These are phyloP conservation scores for Ophiostoma australiae DNA, from an alignment of 2,329 filamentous ascomycete genomes.

Conservation along the genomic window DNA sequence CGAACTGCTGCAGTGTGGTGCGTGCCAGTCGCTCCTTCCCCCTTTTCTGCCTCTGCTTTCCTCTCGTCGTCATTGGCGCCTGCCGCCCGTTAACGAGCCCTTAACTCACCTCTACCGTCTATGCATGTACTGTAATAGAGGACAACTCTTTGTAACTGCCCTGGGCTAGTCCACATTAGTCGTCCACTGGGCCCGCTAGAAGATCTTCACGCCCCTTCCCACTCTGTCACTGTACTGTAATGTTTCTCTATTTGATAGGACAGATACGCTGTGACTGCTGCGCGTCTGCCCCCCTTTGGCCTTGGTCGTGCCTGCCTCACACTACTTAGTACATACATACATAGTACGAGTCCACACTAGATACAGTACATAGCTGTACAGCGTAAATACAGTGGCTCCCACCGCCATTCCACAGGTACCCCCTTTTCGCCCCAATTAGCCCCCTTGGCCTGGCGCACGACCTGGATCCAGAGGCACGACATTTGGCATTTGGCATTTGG, in stretches of 20 bases:
- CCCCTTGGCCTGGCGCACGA: slow-evolving; percentile 15
- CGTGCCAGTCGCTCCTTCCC: not conserved
- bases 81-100: not conserved
- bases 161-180: slow-evolving; percentile 19
- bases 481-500: not conserved
- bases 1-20: not conserved
- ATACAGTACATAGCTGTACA: no score
- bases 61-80: not conserved
- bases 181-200: slow-evolving; percentile 9
- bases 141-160: slow-evolving; percentile 18
- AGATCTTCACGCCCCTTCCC: not conserved
- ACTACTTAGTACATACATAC: not conserved
- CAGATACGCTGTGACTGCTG: not conserved
- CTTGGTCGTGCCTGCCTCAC: slow-evolving; percentile 15
- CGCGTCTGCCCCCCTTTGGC: slow-evolving; percentile 10
- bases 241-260: not conserved
- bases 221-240: not conserved
- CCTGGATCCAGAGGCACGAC: slow-evolving; percentile 6
- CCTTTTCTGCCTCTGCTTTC: not conserved
- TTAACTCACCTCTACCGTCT: not conserved
- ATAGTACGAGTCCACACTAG: no score
- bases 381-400: not conserved
- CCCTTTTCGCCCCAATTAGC: slow-evolving; percentile 12
- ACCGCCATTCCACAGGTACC: slow-evolving; percentile 10
- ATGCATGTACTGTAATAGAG: not conserved